Evolutionary conservation across 345 rosid genomes (phyloP).

Genomic region (Gossypium australe): DNA sequence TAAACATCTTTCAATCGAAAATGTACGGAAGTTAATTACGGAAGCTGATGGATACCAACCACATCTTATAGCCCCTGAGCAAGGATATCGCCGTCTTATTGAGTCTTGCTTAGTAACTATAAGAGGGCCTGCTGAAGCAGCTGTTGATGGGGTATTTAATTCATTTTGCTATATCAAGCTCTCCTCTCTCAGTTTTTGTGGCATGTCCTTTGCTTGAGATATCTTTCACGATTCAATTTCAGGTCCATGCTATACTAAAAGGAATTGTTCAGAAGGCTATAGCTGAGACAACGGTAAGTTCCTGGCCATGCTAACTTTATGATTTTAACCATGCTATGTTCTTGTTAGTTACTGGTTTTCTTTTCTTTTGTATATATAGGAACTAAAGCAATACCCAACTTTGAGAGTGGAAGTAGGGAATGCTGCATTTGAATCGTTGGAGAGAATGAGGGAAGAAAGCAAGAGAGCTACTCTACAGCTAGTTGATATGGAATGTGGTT

Average conservation of each 20-base stretch:
- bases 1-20: slow-evolving; percentile 82
- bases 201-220: slow-evolving; percentile 9
- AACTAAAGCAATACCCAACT: slow-evolving; percentile 87
- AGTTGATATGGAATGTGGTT: slow-evolving; percentile 90
- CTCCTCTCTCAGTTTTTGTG: background rate
- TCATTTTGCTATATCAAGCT: background rate
- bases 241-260: slow-evolving; percentile 83
- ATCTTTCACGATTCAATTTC: slow-evolving; percentile 15
- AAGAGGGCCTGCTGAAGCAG: slow-evolving; percentile 96
- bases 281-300: slow-evolving; percentile 54
- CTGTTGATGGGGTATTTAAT: slow-evolving; percentile 75
- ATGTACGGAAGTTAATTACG: slow-evolving; percentile 74
- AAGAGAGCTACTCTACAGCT: slow-evolving; percentile 77
- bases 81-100: slow-evolving; percentile 93
- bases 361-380: slow-evolving; percentile 37
- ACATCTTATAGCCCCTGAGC: slow-evolving; percentile 96
- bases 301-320: background rate
- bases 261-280: slow-evolving; percentile 81
- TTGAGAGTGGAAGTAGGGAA: slow-evolving; percentile 76
- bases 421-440: slow-evolving; percentile 81
- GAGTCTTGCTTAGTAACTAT: slow-evolving; percentile 76
- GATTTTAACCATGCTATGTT: background rate
- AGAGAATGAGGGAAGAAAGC: slow-evolving; percentile 92
- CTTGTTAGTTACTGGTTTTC: background rate
- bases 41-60: slow-evolving; percentile 99